Evolutionary conservation across 495 filamentous ascomycete species (phyloP), one percentile per base, ranked within the genome.

Genomic region (Penicillium tannophilum): DNA sequence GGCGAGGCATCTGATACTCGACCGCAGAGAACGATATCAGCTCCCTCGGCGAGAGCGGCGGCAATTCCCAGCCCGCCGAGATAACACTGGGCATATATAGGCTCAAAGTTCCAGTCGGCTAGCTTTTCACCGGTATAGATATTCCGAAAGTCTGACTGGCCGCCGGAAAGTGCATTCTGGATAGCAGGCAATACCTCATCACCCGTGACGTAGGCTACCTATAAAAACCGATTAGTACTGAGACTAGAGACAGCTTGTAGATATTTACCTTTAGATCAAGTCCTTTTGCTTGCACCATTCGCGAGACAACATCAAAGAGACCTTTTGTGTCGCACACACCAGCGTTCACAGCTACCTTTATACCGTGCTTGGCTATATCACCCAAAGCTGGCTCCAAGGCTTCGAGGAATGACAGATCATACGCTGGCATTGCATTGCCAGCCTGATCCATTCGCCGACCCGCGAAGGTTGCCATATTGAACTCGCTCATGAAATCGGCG

Each of bases 341-440:
- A 30, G 83, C 84, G 74, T 87, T 87, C 52, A 84, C 83, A 14
- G 80, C 83, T 8, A 87, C 48, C 58, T 82, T 84, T 63, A 86
- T 85, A 0, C 72, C 60, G 56, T 84, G 55, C 49, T 76, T 76
- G 0, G 82, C 78, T 45, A 87, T 62, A 62, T 84, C 62, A 3
- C 67, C 65, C 10, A 86, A 62, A 1, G 82, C 81, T 5, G 83
- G 83, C 52, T 80, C 73, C 19, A 85, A 61, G 6, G 78, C 73
- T 56, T 82, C 73, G 35, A 86, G 69, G 62, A 86, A 86, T 1
- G 78, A 79, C 1, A 72, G 61, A 52, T 85, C 83, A 59, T 80
- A 85, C 1, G 76, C 78, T 1, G 76, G 75, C 7, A 63, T 52
- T 17, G 47, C 39, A 23, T 61, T 47, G 6, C 23, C 44, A 30